Percentiles rank a stretch among this genome's conserved stretches.
phyloP scores from a whole-genome alignment of 1,284 basidiomycete species.

The Inonotus obliquus region DNA sequence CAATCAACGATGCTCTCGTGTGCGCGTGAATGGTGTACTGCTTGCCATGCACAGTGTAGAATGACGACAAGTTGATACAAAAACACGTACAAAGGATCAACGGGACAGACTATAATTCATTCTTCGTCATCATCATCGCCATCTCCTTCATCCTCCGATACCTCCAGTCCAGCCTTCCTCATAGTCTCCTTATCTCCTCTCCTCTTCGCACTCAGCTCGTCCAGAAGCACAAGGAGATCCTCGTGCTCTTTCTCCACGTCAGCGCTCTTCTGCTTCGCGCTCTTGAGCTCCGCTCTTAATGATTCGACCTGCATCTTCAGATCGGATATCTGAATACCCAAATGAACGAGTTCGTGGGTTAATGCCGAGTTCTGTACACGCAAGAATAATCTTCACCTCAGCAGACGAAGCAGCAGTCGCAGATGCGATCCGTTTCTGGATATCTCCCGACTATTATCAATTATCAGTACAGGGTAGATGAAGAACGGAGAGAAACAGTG shows the following conservation, averaged over 20 bases:
- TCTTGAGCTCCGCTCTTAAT: constrained; percentile 47
- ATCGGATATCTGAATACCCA: background rate
- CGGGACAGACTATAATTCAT: too few species aligned
- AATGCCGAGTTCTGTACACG: background rate
- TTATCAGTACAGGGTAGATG: background rate
- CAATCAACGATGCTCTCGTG: too few species aligned
- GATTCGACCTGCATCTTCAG: constrained; percentile 28
- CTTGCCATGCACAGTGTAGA: too few species aligned
- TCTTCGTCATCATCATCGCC: constrained; percentile 54
- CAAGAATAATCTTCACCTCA: background rate
- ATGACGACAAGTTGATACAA: too few species aligned
- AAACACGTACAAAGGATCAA: too few species aligned
- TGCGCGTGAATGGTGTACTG: too few species aligned
- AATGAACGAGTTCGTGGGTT: background rate
- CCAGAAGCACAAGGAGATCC: constrained; percentile 88
- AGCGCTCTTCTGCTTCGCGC: constrained; percentile 58
- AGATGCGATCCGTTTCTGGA: constrained; percentile 38
- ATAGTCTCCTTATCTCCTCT: constrained; percentile 66
- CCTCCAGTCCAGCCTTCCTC: constrained; percentile 70
- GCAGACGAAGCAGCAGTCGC: background rate
- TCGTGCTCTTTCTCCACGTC: constrained; percentile 95
- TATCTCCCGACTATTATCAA: constrained; percentile 27
- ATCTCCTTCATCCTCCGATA: constrained; percentile 88
- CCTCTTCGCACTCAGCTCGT: constrained; percentile 86
- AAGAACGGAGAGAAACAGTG: background rate